Evolutionary conservation across 2,329 filamentous ascomycete genomes (phyloP), one percentile per base, ranked within the genome.

Genomic region (Aspergillus proliferans): DNA sequence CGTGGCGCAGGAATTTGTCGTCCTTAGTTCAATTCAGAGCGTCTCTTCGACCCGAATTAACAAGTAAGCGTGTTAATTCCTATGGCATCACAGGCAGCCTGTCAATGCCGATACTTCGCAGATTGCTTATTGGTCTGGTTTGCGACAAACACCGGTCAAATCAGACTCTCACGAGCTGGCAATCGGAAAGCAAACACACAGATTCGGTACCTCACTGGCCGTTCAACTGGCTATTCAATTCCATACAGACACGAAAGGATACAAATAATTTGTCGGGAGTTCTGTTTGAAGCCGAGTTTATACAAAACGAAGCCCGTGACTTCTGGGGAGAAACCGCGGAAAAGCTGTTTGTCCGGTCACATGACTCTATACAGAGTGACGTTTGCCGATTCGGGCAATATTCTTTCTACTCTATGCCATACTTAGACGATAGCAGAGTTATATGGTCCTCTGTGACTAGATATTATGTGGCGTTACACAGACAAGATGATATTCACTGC

Each of bases 251-350:
- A 5, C 4, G 36, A 39, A 18, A 19, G 6, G 36, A 39, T 39
- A 19, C 19, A 39, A 39, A 19, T 19, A 19, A 15, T 12, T 39
- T 19, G n/a, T 39, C 36, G 22, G 21, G 9, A 42, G 21, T 19
- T n/a, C 18, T n/a, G 40, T 6, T 42, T n/a, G 40, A 30, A 43
- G 41, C 28, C 10, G 41, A 43, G 41, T 43, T 43, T 43, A 43
- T 43, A 43, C 41, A 28, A 46, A 44, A n/a, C 33, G 44, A 46
- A 21, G 33, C 44, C 38, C 44, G 44, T 46, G 33, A 46, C 44
- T 14, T 36, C 21, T 10, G 19, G n/a, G 26, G 43, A 9, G 21
- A n/a, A 12, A 1, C 28, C n/a, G 43, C 7, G 14, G 24, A n/a
- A 28, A 4, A 26, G 9, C 19, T 22, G 15, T 30, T 43, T 15